Evolutionary conservation across 306 rosid species (phyloP).

Genomic region (Dicorynia guianensis): DNA sequence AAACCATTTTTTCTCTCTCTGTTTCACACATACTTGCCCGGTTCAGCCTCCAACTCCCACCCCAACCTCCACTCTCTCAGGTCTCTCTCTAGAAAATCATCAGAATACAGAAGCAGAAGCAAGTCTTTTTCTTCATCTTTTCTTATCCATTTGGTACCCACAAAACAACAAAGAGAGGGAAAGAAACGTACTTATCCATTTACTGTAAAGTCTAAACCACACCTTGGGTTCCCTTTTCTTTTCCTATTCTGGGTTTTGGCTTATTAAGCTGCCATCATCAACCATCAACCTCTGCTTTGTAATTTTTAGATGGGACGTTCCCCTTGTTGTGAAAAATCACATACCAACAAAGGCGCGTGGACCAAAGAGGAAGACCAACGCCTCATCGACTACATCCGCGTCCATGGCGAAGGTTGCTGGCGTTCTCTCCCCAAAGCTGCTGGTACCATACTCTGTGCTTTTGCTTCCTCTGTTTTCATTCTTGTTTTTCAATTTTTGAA

Average conservation of each 20-base stretch:
- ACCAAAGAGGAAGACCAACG: conserved; percentile 82
- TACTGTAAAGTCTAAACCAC: no score
- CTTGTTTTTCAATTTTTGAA: no score
- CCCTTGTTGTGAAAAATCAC: conserved; percentile 80
- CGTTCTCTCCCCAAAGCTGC: conserved; percentile 81
- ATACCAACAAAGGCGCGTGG: conserved; percentile 83
- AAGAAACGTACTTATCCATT: no score
- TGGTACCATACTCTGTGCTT: conserved; percentile 35
- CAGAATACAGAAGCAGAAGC: neutral
- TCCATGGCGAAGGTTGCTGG: conserved; percentile 86
- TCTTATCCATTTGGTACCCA: conserved; percentile 28
- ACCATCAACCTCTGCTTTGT: no score
- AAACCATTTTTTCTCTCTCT: neutral
- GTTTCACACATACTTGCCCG: no score
- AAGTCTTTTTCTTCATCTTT: neutral
- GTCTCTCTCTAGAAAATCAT: neutral
- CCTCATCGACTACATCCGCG: conserved; percentile 69
- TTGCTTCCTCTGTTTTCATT: neutral
- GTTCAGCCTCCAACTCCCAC: neutral
- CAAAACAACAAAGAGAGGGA: neutral
- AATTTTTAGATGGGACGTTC: conserved; percentile 62
- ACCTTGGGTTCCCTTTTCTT: no score
- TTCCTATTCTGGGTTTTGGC: no score
- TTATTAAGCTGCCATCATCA: no score
- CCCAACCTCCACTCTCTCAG: no score